phyloP scores from a whole-genome alignment of 192 early-diverging fungal genomes.

The Dispira parvispora region DNA sequence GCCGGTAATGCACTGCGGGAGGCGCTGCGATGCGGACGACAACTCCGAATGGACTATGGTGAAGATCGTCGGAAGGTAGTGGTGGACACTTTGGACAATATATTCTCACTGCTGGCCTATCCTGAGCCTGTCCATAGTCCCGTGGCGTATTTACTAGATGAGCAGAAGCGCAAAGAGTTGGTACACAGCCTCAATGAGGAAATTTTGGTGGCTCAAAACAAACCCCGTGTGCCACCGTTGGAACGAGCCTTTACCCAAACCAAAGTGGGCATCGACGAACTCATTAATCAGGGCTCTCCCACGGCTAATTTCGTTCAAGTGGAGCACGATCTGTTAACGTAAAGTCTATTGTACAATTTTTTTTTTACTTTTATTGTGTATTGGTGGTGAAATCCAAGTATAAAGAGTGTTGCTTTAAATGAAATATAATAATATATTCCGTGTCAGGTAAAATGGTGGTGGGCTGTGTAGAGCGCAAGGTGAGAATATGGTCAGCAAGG shows the following conservation, averaged over 20 bases:
- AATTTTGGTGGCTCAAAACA: slow-evolving; percentile 38
- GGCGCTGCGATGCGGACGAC: slow-evolving; percentile 32
- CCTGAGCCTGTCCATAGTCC: slow-evolving; percentile 33
- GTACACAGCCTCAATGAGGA: slow-evolving; percentile 51
- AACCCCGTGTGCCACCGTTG: slow-evolving; percentile 36
- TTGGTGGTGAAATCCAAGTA: no score
- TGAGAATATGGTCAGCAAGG: no score
- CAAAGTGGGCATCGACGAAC: slow-evolving; percentile 21
- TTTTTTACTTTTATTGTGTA: no score
- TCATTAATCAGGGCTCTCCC: slow-evolving; percentile 17
- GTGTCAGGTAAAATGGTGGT: no score
- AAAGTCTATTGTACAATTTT: neutral
- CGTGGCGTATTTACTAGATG: slow-evolving; percentile 32
- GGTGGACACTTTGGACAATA: slow-evolving; percentile 20
- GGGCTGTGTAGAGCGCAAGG: no score
- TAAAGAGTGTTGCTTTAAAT: no score
- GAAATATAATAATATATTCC: no score
- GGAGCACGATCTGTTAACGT: slow-evolving; percentile 20
- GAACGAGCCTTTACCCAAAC: slow-evolving; percentile 29
- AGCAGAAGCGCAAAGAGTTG: slow-evolving; percentile 32
- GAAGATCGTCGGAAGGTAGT: slow-evolving; percentile 25
- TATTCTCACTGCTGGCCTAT: slow-evolving; percentile 60
- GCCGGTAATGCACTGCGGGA: slow-evolving; percentile 17
- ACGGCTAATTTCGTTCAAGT: slow-evolving; percentile 25
- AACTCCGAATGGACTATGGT: slow-evolving; percentile 36